A percentile compares a stretch with the other conserved stretches of the same genome.
These are phyloP conservation scores for Lipomyces anomalus DNA, from an alignment of 805 yeast genomes.

Conservation along the genomic window DNA sequence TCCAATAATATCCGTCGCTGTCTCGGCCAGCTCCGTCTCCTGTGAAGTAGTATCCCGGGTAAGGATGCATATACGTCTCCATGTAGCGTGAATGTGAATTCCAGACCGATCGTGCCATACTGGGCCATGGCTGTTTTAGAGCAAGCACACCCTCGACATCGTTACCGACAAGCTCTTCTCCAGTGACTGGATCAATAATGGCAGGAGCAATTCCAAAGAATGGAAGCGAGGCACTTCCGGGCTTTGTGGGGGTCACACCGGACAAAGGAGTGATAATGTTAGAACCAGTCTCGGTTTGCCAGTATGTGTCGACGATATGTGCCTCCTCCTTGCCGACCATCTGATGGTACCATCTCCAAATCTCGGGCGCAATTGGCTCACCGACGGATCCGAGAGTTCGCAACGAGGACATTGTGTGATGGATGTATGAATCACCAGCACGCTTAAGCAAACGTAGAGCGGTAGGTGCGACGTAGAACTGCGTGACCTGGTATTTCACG, in stretches of 20 bases:
- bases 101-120: constrained; percentile 96
- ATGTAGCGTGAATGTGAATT: constrained; percentile 78
- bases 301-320: constrained; percentile 91
- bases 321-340: constrained; percentile 84
- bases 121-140: constrained; percentile 89
- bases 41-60: constrained; percentile 89
- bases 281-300: constrained; percentile 98
- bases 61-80: constrained; percentile 89
- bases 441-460: constrained; percentile 86
- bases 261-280: constrained; percentile 93
- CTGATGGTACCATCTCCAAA: constrained; percentile 98
- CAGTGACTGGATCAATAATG: constrained; percentile 89
- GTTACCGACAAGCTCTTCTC: constrained; percentile 74
- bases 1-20: constrained; percentile 94
- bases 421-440: constrained; percentile 82
- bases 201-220: constrained; percentile 91
- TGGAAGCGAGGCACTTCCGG: constrained; percentile 95
- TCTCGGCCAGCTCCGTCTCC: constrained; percentile 99
- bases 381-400: constrained; percentile 96
- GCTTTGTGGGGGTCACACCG: constrained; percentile 90
- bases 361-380: constrained; percentile 96
- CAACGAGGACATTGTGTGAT: constrained; percentile 76
- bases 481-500: constrained; percentile 85
- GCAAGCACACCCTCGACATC: constrained; percentile 97
- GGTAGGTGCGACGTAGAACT: constrained; percentile 97